Evolutionary conservation across 1,139 yeast species (phyloP).

Genomic region (Oligophagozyma castellii): DNA sequence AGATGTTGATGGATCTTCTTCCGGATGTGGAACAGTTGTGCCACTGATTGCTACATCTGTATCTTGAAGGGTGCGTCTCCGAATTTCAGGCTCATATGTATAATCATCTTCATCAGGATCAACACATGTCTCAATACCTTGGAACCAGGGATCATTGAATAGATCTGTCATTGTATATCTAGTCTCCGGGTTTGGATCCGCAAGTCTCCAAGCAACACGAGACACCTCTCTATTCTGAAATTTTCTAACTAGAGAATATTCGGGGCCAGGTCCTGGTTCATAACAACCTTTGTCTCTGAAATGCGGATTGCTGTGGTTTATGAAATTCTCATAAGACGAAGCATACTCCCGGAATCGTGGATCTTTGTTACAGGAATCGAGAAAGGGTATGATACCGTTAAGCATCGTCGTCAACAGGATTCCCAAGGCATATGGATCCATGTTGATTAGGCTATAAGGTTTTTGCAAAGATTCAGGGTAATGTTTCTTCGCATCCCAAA

Average conservation of each 20-base stretch:
- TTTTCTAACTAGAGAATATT: slow-evolving; percentile 49
- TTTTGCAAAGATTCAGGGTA: slow-evolving; percentile 20
- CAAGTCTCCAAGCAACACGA: slow-evolving; percentile 60
- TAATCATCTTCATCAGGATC: slow-evolving; percentile 13
- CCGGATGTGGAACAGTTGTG: not conserved
- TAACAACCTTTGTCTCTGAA: slow-evolving; percentile 37
- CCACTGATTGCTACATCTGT: slow-evolving; percentile 1
- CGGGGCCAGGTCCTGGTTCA: slow-evolving; percentile 50
- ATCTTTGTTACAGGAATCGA: slow-evolving; percentile 37
- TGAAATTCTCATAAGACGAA: slow-evolving; percentile 37
- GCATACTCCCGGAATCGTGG: slow-evolving; percentile 44
- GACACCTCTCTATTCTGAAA: slow-evolving; percentile 49
- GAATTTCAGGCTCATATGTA: slow-evolving; percentile 15
- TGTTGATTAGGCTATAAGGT: slow-evolving; percentile 50
- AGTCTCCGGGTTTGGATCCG: slow-evolving; percentile 44
- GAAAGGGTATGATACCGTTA: slow-evolving; percentile 49
- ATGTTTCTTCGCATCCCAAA: slow-evolving; percentile 28
- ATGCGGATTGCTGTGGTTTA: slow-evolving; percentile 33
- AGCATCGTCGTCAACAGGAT: slow-evolving; percentile 47
- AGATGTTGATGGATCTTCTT: not conserved
- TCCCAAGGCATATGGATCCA: slow-evolving; percentile 68
- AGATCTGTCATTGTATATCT: slow-evolving; percentile 43
- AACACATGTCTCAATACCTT: slow-evolving; percentile 42
- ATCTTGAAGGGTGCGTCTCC: slow-evolving; percentile 6
- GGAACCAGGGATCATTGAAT: slow-evolving; percentile 54